These are phyloP conservation scores for Dactylellina haptotyla DNA, from an alignment of 2,329 filamentous ascomycete genomes.

Conservation along the genomic window DNA sequence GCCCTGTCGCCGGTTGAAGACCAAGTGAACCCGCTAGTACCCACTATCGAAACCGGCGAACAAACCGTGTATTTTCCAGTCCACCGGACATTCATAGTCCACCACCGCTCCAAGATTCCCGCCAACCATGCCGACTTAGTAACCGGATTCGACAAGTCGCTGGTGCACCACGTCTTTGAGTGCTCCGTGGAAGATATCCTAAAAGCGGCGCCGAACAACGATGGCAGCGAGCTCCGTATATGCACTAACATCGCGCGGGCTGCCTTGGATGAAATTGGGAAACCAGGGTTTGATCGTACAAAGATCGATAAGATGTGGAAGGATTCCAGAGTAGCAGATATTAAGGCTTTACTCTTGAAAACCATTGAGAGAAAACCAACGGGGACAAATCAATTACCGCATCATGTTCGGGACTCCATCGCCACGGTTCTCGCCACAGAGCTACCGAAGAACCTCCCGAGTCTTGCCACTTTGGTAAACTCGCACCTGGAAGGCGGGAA, in stretches of 20 bases:
- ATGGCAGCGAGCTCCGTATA: background rate
- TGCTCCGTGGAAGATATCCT: background rate
- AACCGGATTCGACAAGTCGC: background rate
- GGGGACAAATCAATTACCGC: slow-evolving; percentile 2
- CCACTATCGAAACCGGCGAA: background rate
- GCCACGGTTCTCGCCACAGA: slow-evolving; percentile 2
- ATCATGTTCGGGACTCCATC: slow-evolving; percentile 28
- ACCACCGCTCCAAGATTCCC: background rate
- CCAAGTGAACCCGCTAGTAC: slow-evolving; percentile 1
- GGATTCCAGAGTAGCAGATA: background rate
- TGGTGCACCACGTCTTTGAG: slow-evolving; percentile 3
- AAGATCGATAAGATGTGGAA: slow-evolving; percentile 11
- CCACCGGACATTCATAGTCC: slow-evolving; percentile 22
- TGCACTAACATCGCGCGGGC: slow-evolving; percentile 4
- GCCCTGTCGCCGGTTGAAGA: background rate
- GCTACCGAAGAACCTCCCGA: slow-evolving; percentile 5
- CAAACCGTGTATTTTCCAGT: background rate
- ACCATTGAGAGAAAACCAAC: background rate
- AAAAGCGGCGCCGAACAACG: background rate
- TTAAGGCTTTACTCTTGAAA: background rate
- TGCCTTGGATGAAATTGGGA: background rate
- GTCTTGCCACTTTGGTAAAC: background rate
- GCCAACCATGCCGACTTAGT: background rate
- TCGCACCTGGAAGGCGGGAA: background rate
- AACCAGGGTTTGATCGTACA: background rate